Conservation (phyloP, 2,329 filamentous ascomycete genomes). For the Nothopassalora personata region DNA sequence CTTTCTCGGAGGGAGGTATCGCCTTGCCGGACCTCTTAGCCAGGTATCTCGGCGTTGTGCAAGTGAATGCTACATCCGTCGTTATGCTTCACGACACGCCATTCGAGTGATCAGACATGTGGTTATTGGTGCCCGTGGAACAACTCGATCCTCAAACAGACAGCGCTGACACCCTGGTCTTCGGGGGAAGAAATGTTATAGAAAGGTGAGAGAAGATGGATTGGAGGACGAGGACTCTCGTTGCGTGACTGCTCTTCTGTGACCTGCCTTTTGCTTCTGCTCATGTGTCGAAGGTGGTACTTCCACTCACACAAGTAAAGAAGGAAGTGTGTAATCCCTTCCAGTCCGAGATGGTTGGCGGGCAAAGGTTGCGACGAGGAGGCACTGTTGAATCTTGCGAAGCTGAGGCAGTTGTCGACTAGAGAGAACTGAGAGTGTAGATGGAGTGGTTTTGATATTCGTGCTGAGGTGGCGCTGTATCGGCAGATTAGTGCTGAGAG, state of each 20-base stretch:
- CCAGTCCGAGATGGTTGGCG: conserved; percentile 33
- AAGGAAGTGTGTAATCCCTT: no score
- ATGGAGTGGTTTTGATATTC: conserved; percentile 50
- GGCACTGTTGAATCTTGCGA: conserved; percentile 25
- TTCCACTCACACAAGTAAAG: no score
- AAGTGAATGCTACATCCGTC: neutral
- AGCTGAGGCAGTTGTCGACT: conserved; percentile 37
- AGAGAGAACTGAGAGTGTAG: conserved; percentile 46
- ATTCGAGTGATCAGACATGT: neutral
- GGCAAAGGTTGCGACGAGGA: conserved; percentile 30
- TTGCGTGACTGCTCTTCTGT: no score
- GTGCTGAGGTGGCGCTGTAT: conserved; percentile 51
- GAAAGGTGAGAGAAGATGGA: no score
- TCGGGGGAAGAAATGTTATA: neutral
- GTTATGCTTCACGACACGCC: neutral
- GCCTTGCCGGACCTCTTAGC: neutral
- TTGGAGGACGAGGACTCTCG: no score
- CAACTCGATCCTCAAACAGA: neutral
- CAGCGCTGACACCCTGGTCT: neutral
- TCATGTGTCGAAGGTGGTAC: no score
- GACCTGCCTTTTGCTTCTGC: no score
- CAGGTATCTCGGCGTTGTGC: neutral
- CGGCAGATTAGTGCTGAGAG: conserved; percentile 39
- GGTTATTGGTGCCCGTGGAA: neutral
- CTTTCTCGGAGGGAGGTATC: neutral